Base-by-base conservation (phyloP, 345 rosid species). In the Sonneratia alba region DNA sequence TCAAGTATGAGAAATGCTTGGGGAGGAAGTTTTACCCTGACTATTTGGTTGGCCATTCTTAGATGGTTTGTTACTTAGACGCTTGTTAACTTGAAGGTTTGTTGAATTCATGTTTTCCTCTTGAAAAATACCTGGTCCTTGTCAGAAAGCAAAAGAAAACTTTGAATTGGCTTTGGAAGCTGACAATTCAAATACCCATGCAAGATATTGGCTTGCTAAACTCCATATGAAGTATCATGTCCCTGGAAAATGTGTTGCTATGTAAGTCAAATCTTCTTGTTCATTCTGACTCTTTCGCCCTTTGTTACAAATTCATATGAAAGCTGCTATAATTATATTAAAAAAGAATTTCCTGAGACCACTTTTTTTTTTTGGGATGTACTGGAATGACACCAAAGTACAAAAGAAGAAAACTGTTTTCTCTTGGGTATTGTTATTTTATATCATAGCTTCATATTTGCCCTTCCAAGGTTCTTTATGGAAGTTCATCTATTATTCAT, bases 141-240 rank as follows among this genome's bases (percentile, higher is more conserved):
- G 69, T 66, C 71, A 94, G 98, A 82, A 87, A 40, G 97, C 92
- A 62, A 94, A 94, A 78, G 95, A 91, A 78, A 94, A 88, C 78
- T 91, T 94, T 78, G 95, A 91, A 80, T 77, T 91, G 86, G 96
- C 96, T 67, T 65, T 94, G 51, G 92, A 85, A 83, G 90, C 83
- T 67, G 94, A 91, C 84, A 83, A 79, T 79, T 82, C 88, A 38
- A 89, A 88, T 78, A 89, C 94, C 36, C 97, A 85, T 78, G 98
- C 96, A 27, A 86, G 92, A 75, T 91, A 70, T 71, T 93, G 98
- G 97, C 79, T 91, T 69, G 85, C 93, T 19, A 89, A 77, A 68
- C 78, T 91, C 83, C 98, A 93, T 73, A 53, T 93, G 88, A 93
- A 93, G 77, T 91, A 91, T 75, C 90, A 91, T 73, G 89, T 88